Percentiles rank a stretch among this genome's conserved stretches.
Conservation (phyloP, 495 filamentous ascomycete genomes). For the Neurospora tetrasperma region DNA sequence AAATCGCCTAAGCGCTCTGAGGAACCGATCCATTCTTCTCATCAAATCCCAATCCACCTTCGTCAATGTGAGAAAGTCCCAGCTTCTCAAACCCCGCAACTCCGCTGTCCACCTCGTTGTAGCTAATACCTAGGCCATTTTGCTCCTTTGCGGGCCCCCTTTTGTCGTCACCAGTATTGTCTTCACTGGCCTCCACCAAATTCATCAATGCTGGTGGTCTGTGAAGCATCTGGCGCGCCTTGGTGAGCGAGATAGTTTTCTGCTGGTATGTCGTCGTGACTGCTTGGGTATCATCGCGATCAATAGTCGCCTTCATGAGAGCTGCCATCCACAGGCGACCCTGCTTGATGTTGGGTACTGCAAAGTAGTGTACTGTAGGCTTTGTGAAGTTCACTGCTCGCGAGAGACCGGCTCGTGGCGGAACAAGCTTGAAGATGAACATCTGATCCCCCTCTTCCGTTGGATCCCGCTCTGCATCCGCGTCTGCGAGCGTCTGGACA, state of each 20-base stretch:
- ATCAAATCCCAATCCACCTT: conserved; percentile 24
- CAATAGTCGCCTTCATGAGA: conserved; percentile 97
- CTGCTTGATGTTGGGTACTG: conserved; percentile 77
- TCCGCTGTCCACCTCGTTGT: conserved; percentile 38
- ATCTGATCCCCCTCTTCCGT: conserved; percentile 45
- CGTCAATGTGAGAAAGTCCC: conserved; percentile 29
- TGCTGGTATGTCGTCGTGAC: conserved; percentile 89
- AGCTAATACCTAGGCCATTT: conserved; percentile 8
- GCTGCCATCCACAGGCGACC: conserved; percentile 98
- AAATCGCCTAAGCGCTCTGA: conserved; percentile 30
- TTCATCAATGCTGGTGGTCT: conserved; percentile 81
- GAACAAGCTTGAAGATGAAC: conserved; percentile 98
- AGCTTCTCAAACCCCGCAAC: conserved; percentile 38
- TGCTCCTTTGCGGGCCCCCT: conserved; percentile 4
- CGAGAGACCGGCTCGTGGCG: conserved; percentile 76
- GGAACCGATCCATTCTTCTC: conserved; percentile 27
- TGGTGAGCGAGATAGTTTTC: conserved; percentile 80
- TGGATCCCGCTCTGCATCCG: conserved; percentile 30
- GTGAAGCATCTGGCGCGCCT: conserved; percentile 72
- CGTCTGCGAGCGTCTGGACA: conserved; percentile 42
- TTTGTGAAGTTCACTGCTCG: conserved; percentile 95
- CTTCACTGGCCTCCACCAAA: conserved; percentile 45
- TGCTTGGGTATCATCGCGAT: conserved; percentile 69
- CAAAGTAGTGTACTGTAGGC: conserved; percentile 94
- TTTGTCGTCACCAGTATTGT: conserved; percentile 14